phyloP scores from a whole-genome alignment of 2,329 filamentous ascomycete species.

The Fusarium camptoceras region DNA sequence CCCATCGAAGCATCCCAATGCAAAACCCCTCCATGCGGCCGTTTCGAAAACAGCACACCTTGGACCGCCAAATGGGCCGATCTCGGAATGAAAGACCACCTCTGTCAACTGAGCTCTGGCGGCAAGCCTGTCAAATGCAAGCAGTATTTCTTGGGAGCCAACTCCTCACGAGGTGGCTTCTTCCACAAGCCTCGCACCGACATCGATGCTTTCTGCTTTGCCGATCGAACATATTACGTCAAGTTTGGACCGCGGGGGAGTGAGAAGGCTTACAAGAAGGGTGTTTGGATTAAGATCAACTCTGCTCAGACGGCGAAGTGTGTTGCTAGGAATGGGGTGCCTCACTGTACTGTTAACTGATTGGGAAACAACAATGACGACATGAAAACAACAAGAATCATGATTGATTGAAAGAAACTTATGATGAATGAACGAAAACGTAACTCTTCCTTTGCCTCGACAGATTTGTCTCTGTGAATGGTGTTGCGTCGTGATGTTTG shows the following conservation, averaged over 20 bases:
- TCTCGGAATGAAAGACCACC: neutral
- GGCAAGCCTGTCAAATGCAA: neutral
- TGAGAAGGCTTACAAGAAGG: neutral
- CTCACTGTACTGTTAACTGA: constrained; percentile 1
- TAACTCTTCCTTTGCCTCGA: rapidly evolving
- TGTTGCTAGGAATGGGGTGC: neutral
- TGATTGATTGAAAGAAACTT: rapidly evolving
- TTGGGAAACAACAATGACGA: neutral
- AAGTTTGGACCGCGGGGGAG: neutral
- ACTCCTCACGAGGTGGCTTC: neutral
- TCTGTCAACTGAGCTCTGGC: neutral
- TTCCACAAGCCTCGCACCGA: constrained; percentile 1
- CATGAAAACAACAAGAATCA: rapidly evolving
- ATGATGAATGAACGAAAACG: rapidly evolving
- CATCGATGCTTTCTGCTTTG: constrained; percentile 2
- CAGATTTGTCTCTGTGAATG: neutral
- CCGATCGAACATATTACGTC: constrained; percentile 6
- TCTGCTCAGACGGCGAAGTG: constrained; percentile 7
- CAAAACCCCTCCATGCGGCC: neutral
- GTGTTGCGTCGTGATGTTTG: rapidly evolving
- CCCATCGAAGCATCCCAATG: neutral
- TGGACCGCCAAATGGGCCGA: neutral
- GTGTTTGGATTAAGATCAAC: constrained; percentile 6
- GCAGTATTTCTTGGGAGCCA: neutral
- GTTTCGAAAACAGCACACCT: constrained; percentile 11